Evolutionary conservation across 768 basidiomycete genomes (phyloP).

Genomic region (Hortiboletus campestris): DNA sequence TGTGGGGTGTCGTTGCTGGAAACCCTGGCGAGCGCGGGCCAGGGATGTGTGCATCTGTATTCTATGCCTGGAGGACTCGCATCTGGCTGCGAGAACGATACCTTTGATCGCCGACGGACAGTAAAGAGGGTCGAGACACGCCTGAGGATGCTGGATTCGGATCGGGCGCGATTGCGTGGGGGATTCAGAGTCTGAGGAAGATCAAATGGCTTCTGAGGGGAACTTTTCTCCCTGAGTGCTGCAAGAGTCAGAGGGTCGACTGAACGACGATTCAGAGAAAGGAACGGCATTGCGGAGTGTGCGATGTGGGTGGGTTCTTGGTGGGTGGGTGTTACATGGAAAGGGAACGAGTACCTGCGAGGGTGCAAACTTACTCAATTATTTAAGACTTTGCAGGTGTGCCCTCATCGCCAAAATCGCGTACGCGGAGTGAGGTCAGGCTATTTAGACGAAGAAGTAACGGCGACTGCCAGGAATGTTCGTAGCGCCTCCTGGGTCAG

Average conservation of each 20-base stretch:
- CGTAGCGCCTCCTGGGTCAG: constrained; percentile 8
- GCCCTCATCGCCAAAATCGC: constrained; percentile 21
- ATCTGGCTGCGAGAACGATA: constrained; percentile 3
- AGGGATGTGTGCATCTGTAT: constrained; percentile 12
- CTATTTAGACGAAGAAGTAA: background rate
- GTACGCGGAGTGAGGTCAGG: constrained; percentile 12
- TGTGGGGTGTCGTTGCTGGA: constrained; percentile 21
- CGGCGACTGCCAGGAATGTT: constrained; percentile 5
- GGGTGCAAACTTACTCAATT: constrained; percentile 11
- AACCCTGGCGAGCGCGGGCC: constrained; percentile 16
- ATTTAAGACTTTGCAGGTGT: constrained; percentile 20
- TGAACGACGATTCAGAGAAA: constrained; percentile 30
- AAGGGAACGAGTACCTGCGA: background rate
- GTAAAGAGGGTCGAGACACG: constrained; percentile 30
- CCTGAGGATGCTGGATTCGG: constrained; percentile 27
- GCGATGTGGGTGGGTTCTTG: background rate
- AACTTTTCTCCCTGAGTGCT: constrained; percentile 1
- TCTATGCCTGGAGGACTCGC: constrained; percentile 14
- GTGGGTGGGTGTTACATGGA: constrained; percentile 17
- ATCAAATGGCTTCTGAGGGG: background rate
- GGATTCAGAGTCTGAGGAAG: constrained; percentile 6
- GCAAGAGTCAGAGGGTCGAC: constrained; percentile 19
- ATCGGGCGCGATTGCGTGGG: constrained; percentile 20
- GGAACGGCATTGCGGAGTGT: constrained; percentile 25
- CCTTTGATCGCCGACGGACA: constrained; percentile 25